Percentiles rank a stretch among this genome's conserved stretches.
Evolutionary conservation across 2,329 filamentous ascomycete genomes (phyloP).

Genomic region (Epichloe scottii): DNA sequence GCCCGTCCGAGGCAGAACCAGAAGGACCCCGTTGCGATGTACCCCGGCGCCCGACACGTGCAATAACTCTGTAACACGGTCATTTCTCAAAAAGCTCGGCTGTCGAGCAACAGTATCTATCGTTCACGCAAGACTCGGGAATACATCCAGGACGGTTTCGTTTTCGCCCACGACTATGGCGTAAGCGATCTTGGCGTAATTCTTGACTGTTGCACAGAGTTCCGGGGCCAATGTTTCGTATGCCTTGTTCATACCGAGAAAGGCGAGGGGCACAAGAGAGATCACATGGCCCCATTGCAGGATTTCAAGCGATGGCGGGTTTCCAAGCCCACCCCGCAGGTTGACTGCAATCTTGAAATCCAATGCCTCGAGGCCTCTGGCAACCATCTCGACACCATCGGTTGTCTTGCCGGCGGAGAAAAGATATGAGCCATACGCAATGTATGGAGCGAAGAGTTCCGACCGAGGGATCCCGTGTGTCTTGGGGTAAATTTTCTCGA

Average conservation of each 20-base stretch:
- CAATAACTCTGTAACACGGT: too few species aligned
- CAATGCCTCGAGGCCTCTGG: not conserved
- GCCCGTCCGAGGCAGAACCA: too few species aligned
- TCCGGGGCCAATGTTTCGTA: not conserved
- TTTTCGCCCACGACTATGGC: conserved; percentile 16
- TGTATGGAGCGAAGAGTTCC: not conserved
- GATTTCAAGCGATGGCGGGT: not conserved
- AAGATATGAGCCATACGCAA: not conserved
- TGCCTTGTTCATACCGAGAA: not conserved
- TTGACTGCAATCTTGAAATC: not conserved
- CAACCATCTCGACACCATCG: not conserved
- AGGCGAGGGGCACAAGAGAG: not conserved
- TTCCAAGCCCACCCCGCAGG: not conserved
- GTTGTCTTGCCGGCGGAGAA: not conserved
- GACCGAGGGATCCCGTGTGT: not conserved
- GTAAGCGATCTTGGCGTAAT: conserved; percentile 13
- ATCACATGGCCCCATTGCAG: not conserved
- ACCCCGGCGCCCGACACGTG: too few species aligned
- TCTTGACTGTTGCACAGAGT: conserved; percentile 7
- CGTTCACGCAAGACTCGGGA: not conserved
- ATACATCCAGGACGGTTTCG: conserved; percentile 2
- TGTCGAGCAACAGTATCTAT: too few species aligned
- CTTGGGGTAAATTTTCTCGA: not conserved
- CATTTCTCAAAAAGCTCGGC: too few species aligned
- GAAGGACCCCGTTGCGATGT: too few species aligned